Conservation (phyloP, 176 grass and related monocot genomes). For the Urochloa ruziziensis region DNA sequence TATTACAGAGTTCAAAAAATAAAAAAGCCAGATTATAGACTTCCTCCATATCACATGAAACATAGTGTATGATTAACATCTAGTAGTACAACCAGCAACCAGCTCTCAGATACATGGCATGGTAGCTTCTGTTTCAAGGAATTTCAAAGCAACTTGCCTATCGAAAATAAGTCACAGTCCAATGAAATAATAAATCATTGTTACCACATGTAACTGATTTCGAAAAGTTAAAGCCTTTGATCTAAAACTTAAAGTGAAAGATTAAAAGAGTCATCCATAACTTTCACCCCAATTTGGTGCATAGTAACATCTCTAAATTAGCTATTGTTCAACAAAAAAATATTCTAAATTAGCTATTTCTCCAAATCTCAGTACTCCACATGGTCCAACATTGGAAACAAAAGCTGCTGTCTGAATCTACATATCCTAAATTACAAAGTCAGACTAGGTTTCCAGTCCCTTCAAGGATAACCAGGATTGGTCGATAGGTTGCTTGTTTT, state of each 20-base stretch:
- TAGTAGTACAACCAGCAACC: background rate
- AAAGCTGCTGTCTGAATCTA: background rate
- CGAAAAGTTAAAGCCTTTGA: background rate
- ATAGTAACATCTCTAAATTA: too few relatives aligned
- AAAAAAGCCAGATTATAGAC: background rate
- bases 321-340: too few relatives aligned
- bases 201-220: background rate
- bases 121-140: background rate
- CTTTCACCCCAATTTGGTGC: background rate
- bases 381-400: background rate
- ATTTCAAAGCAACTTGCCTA: background rate
- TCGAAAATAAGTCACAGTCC: too few relatives aligned
- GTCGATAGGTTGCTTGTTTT: too few relatives aligned
- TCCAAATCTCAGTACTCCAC: background rate
- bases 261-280: background rate
- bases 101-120: background rate
- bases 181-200: background rate
- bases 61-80: background rate
- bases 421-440: background rate
- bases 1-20: too few relatives aligned
- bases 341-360: background rate
- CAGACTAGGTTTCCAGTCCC: too few relatives aligned
- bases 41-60: background rate
- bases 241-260: background rate
- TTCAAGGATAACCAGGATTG: background rate